Evolutionary conservation across 176 grass and related monocot species (phyloP).

Genomic region (Carex parvula): DNA sequence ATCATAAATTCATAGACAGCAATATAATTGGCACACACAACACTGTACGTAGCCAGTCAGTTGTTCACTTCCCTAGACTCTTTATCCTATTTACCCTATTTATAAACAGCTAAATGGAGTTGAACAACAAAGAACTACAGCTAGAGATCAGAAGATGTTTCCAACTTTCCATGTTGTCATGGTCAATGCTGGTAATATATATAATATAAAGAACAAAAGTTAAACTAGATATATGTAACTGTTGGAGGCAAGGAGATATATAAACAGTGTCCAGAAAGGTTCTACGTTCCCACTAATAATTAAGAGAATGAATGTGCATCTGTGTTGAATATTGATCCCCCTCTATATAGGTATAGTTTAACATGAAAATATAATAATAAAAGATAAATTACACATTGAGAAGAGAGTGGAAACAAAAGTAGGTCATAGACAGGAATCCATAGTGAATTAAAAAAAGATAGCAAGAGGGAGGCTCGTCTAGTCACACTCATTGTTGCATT

Average conservation of each 20-base stretch:
- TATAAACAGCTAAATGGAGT: not conserved
- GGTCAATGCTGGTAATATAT: not conserved
- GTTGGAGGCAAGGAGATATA: not conserved
- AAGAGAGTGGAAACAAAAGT: conserved; percentile 23
- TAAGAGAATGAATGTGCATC: conserved; percentile 5
- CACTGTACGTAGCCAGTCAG: not conserved
- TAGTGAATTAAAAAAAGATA: conserved; percentile 36
- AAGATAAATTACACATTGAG: conserved; percentile 27
- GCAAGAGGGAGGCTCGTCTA: conserved; percentile 30
- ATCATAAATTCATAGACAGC: conserved; percentile 1
- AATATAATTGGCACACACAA: conserved; percentile 13
- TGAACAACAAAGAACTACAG: conserved; percentile 13
- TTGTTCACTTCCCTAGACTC: not conserved
- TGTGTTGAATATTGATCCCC: not conserved
- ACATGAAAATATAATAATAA: conserved; percentile 13
- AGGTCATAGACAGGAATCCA: conserved; percentile 26
- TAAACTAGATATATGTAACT: not conserved
- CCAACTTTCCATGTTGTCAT: not conserved
- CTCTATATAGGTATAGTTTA: not conserved
- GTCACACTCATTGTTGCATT: conserved; percentile 63
- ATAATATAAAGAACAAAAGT: not conserved
- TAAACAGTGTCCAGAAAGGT: conserved; percentile 20
- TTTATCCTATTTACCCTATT: conserved; percentile 15
- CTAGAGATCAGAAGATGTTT: conserved; percentile 9
- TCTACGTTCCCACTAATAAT: not conserved